Percentiles rank a stretch among this genome's conserved stretches.
These are phyloP conservation scores for Macadamia integrifolia DNA, from an alignment of 164 flowering plant species.

Conservation along the genomic window DNA sequence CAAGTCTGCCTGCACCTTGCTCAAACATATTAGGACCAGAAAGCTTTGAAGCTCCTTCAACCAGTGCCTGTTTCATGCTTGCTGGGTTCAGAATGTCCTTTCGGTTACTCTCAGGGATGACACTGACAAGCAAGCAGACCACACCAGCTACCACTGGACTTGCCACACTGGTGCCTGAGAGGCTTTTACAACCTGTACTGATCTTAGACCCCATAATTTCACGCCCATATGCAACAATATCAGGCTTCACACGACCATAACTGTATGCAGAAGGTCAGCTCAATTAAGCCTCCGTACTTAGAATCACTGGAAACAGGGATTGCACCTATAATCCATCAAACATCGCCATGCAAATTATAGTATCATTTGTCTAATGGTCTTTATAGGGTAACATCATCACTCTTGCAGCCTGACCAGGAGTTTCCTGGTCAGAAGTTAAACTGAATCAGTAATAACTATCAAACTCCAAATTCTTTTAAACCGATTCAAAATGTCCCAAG, in stretches of 20 bases:
- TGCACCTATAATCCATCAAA: not conserved
- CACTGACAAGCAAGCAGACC: slow-evolving; percentile 92
- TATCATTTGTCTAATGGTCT: too few relatives aligned
- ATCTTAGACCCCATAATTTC: slow-evolving; percentile 98
- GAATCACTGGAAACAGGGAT: not conserved
- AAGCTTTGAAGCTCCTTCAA: slow-evolving; percentile 97
- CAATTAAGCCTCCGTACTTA: not conserved
- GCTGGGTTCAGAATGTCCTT: slow-evolving; percentile 82
- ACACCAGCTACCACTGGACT: slow-evolving; percentile 99
- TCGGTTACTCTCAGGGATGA: slow-evolving; percentile 60
- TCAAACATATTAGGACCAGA: slow-evolving; percentile 97
- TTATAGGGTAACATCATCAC: too few relatives aligned
- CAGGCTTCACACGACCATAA: slow-evolving; percentile 97
- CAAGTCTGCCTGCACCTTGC: slow-evolving; percentile 98
- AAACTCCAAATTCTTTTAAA: too few relatives aligned
- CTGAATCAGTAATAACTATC: too few relatives aligned
- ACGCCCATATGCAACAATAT: slow-evolving; percentile 95
- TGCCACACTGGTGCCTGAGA: slow-evolving; percentile 99
- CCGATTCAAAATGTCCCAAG: too few relatives aligned
- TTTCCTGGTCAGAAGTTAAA: too few relatives aligned
- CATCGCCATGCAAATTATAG: too few relatives aligned
- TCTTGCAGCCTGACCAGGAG: too few relatives aligned
- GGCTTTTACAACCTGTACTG: slow-evolving; percentile 96
- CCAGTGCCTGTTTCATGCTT: slow-evolving; percentile 98
- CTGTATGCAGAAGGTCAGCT: slow-evolving; percentile 26